Percentiles rank a stretch among this genome's conserved stretches.
These are phyloP conservation scores for Penstemon eatonii DNA, from an alignment of 257 asterid genomes.

Conservation along the genomic window DNA sequence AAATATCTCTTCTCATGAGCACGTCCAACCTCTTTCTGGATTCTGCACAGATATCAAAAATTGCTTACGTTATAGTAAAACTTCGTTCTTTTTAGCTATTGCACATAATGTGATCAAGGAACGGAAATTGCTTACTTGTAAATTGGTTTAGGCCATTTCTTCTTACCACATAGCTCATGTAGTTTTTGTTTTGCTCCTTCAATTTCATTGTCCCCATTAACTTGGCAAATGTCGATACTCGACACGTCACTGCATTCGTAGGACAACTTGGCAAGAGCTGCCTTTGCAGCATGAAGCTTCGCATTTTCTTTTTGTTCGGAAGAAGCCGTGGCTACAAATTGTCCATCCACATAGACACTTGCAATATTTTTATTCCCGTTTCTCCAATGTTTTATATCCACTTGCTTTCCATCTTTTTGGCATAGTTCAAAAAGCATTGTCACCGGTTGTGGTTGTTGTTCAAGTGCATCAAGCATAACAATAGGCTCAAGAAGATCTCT, in stretches of 20 bases:
- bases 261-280: slow-evolving; percentile 51
- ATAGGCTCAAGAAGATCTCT: slow-evolving; percentile 66
- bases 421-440: slow-evolving; percentile 63
- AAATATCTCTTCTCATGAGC: slow-evolving; percentile 56
- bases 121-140: slow-evolving; percentile 50
- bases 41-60: slow-evolving; percentile 41
- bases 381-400: slow-evolving; percentile 44
- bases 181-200: slow-evolving; percentile 69
- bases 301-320: slow-evolving; percentile 72
- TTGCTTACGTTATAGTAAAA: background rate
- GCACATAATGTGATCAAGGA: slow-evolving; percentile 1
- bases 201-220: slow-evolving; percentile 42
- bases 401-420: slow-evolving; percentile 66
- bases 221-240: slow-evolving; percentile 23
- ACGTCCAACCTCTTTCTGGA: slow-evolving; percentile 51
- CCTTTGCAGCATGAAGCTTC: slow-evolving; percentile 75
- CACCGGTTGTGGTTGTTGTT: slow-evolving; percentile 81
- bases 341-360: slow-evolving; percentile 60
- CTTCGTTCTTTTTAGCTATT: background rate
- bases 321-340: slow-evolving; percentile 52
- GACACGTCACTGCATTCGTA: slow-evolving; percentile 12
- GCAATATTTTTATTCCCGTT: slow-evolving; percentile 52
- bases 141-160: slow-evolving; percentile 70
- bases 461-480: slow-evolving; percentile 50
- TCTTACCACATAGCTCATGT: slow-evolving; percentile 66